These are phyloP conservation scores for Globisporangium paddicum DNA, from an alignment of 352 stramenopile genomes.

Conservation along the genomic window DNA sequence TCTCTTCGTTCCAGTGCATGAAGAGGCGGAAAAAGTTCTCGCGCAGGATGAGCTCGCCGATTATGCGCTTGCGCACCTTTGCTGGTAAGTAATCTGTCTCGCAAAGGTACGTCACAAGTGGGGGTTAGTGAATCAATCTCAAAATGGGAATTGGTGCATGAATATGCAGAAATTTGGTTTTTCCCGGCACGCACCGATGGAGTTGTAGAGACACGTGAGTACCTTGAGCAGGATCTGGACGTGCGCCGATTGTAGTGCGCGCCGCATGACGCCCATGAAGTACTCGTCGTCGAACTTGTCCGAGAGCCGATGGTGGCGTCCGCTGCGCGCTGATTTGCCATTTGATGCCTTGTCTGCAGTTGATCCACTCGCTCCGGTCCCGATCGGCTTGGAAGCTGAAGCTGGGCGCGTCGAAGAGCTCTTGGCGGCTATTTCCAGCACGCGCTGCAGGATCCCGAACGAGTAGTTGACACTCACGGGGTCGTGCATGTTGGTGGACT, in stretches of 20 bases:
- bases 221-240: conserved; percentile 85
- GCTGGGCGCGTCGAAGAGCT: conserved; percentile 1
- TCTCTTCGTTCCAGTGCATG: conserved; percentile 89
- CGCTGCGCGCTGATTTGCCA: conserved; percentile 1
- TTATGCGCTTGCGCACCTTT: conserved; percentile 52
- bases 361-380: not conserved
- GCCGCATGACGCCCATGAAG: conserved; percentile 67
- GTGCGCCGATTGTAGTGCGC: conserved; percentile 62
- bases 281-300: conserved; percentile 66
- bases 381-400: not conserved
- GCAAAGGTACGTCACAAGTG: not conserved
- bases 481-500: conserved; percentile 82
- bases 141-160: conserved; percentile 5
- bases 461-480: conserved; percentile 81
- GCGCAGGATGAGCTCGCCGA: conserved; percentile 69
- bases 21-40: conserved; percentile 88
- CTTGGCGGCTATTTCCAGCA: conserved; percentile 57
- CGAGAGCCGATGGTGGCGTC: conserved; percentile 25
- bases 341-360: not conserved
- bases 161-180: not conserved
- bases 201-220: conserved; percentile 83
- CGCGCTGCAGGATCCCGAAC: conserved; percentile 69
- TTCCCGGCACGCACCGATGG: conserved; percentile 43
- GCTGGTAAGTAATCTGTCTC: conserved; percentile 59
- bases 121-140: not conserved